These are phyloP conservation scores for Ceratopteris richardii DNA, from an alignment of 75 land plant genomes.

Conservation along the genomic window DNA sequence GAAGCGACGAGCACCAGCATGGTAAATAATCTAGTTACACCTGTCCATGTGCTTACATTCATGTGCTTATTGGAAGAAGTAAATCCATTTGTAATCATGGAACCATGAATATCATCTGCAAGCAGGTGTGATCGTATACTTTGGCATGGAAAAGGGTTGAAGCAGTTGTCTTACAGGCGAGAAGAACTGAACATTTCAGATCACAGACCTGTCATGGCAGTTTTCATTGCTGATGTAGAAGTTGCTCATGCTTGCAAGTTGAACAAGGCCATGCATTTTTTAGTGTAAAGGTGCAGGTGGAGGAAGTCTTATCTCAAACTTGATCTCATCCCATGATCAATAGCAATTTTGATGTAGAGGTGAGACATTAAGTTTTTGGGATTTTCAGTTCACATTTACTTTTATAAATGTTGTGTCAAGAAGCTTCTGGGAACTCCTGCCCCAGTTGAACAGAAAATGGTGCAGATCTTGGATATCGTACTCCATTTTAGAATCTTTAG, in stretches of 20 bases:
- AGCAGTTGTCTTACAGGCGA: conserved; percentile 37
- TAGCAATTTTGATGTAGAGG: neutral
- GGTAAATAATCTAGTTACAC: conserved; percentile 33
- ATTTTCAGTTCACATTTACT: too few species aligned
- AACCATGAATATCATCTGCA: neutral
- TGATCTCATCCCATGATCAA: neutral
- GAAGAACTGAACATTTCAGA: conserved; percentile 49
- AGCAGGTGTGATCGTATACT: conserved; percentile 63
- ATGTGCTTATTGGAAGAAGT: neutral
- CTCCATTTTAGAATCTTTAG: too few species aligned
- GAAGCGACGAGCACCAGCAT: conserved; percentile 88
- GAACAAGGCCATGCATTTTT: neutral
- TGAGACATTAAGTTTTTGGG: too few species aligned
- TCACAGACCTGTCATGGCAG: conserved; percentile 54
- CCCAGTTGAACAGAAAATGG: too few species aligned
- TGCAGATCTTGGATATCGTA: too few species aligned
- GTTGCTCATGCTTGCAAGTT: conserved; percentile 15
- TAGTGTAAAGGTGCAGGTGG: neutral
- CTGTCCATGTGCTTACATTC: neutral
- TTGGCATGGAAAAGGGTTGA: conserved; percentile 49
- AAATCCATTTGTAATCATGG: neutral
- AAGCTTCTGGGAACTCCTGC: too few species aligned
- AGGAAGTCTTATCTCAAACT: neutral
- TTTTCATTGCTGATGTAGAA: conserved; percentile 40
- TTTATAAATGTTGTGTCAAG: too few species aligned